phyloP scores from a whole-genome alignment of 129 eudicot genomes.

The Tanacetum coccineum region DNA sequence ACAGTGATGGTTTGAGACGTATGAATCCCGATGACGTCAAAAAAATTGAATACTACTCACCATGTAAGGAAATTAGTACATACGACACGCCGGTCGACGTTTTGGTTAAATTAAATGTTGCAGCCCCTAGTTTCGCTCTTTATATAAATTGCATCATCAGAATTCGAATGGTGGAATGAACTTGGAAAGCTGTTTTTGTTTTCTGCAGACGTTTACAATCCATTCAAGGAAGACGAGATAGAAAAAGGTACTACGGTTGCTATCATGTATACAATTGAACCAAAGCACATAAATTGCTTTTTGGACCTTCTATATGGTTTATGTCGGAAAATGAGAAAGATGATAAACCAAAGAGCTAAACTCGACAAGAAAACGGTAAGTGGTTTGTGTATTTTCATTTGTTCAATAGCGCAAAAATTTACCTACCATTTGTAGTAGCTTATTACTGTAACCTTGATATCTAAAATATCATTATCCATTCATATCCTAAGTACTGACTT shows the following conservation, averaged over 20 bases:
- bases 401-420: too few relatives aligned
- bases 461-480: not conserved
- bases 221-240: constrained; percentile 66
- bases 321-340: not conserved
- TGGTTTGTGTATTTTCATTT: too few relatives aligned
- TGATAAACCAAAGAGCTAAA: too few relatives aligned
- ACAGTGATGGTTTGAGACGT: constrained; percentile 73
- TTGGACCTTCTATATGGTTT: not conserved
- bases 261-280: constrained; percentile 57
- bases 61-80: constrained; percentile 47
- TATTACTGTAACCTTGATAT: not conserved
- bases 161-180: too few relatives aligned
- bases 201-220: constrained; percentile 73
- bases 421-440: too few relatives aligned
- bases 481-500: not conserved
- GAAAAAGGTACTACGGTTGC: constrained; percentile 70
- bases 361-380: too few relatives aligned
- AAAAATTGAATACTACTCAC: constrained; percentile 77
- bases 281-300: constrained; percentile 44
- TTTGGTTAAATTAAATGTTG: not conserved
- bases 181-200: constrained; percentile 1
- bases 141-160: too few relatives aligned
- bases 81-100: too few relatives aligned
- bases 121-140: too few relatives aligned
- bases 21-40: constrained; percentile 66